These are phyloP conservation scores for Eutrema japonicum DNA, from an alignment of 345 rosid genomes.

Conservation along the genomic window DNA sequence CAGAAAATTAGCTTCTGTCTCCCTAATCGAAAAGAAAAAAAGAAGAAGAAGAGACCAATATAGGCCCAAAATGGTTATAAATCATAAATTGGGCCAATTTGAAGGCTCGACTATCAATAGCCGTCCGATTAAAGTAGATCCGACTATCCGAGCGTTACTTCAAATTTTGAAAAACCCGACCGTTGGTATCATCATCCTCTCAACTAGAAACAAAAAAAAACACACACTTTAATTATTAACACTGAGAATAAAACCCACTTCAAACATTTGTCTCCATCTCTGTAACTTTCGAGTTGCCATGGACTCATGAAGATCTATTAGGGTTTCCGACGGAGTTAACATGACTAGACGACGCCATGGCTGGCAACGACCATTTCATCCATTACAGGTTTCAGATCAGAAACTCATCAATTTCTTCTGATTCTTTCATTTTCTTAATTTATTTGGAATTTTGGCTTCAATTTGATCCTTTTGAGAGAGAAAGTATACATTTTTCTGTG, in stretches of 20 bases:
- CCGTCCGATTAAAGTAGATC: constrained; percentile 40
- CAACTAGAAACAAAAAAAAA: constrained; percentile 13
- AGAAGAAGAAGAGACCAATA: background rate
- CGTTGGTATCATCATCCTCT: constrained; percentile 38
- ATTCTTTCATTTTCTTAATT: constrained; percentile 1
- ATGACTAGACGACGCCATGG: constrained; percentile 87
- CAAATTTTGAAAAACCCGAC: constrained; percentile 47
- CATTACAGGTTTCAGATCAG: constrained; percentile 62
- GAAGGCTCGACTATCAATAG: constrained; percentile 4
- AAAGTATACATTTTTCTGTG: background rate
- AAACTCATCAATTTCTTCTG: constrained; percentile 9
- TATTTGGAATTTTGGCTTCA: background rate
- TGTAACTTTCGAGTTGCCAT: background rate
- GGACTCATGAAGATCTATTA: constrained; percentile 12
- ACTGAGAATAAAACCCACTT: background rate
- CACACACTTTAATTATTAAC: constrained; percentile 4
- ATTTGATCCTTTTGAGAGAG: constrained; percentile 3
- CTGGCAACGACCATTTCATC: constrained; percentile 92
- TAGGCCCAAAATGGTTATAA: background rate
- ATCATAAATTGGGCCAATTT: constrained; percentile 19
- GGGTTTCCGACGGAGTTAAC: constrained; percentile 2
- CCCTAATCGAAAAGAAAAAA: too few species aligned
- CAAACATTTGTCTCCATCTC: constrained; percentile 16
- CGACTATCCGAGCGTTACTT: constrained; percentile 48
- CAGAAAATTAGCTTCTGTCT: too few species aligned